Base-by-base conservation (phyloP, 164 flowering plant genomes). In the Tinospora cordifolia region DNA sequence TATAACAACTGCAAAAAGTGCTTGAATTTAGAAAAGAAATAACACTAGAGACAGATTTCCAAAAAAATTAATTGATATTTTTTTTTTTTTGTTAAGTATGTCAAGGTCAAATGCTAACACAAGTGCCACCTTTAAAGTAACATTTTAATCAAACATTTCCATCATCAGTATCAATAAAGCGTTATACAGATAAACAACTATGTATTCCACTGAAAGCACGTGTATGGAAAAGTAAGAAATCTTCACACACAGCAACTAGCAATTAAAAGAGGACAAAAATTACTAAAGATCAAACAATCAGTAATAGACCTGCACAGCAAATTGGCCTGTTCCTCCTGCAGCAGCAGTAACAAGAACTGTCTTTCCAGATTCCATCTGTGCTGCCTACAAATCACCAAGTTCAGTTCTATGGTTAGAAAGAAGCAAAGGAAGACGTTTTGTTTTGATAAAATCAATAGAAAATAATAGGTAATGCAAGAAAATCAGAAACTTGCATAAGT, bases 241-340 rank as follows among this genome's bases (percentile, higher is more conserved):
- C n/a, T 30, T 24, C 39, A 64, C 14, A 41, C 10, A 4, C 9
- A 40, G 9, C 6, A 19, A 39, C 17, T 62, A 6, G 46, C 19
- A 62, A 49, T 62, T 44, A 5, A n/a, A 40, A 40, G n/a, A 40
- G 25, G 51, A 10, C 14, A 44, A 44, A 0, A 44, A 10, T 5
- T 54, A 54, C 6, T 54, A n/a, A n/a, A 67, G n/a, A 19, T 17
- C 12, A 58, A 39, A 19, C 22, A 66, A 54, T 65, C 27, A 74
- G 34, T 21, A 49, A 49, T 69, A 62, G 59, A 91, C 99, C 97
- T 94, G 99, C 72, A 94, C 97, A 44, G 99, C 99, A 79, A 94
- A 91, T 69, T 92, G 99, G 57, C 99, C 99, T 19, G 99, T 94
- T 51, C 97, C 99, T 67, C 99, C 99, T 36, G 99, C 97, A 65